Evolutionary conservation across 129 eudicot genomes (phyloP), one percentile per base, ranked within the genome.

Genomic region (Ambrosia trifida): DNA sequence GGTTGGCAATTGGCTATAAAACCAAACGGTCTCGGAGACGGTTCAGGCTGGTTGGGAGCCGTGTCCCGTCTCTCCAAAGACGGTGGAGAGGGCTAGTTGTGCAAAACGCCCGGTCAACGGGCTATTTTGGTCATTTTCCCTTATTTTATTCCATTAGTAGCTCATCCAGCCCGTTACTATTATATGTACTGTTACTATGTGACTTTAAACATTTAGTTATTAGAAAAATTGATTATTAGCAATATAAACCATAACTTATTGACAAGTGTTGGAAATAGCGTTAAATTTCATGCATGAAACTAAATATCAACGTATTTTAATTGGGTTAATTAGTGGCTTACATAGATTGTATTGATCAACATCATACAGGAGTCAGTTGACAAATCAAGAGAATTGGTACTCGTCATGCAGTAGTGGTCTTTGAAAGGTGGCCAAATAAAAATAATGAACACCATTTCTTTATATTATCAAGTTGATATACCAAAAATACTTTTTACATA

Each of bases 381-480:
- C 47, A 61, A 72, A 72, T 31, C 30, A 54, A 54, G 28, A 46
- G 32, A 44, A 46, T n/a, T 5, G 36, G 77, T 60, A 45, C 32
- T 44, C 54, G 28, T 70, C 66, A 54, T 28, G 75, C 56, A 41
- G 1, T n/a, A 56, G n/a, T 70, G 43, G 76, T 71, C 57, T 41
- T 53, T 16, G 61, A 61, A 72, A 72, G 69, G 69, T 61, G 77
- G 69, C 60, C 49, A 44, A 47, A 5, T 30, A 31, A 59, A 59
- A 31, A 44, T 32, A 41, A 50, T 11, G 17, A 30, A 24, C 3
- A 49, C 2, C 17, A n/a, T 24, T 4, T 54, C 5, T 24, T 40
- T 13, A 5, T 56, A 13, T 10, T 10, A 54, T 41, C 20, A 18
- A 35, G 8, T 53, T 54, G 8, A 35, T 8, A 18, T 56, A 10